Base-by-base conservation (phyloP, 768 basidiomycete genomes). In the Psilocybe sp. region DNA sequence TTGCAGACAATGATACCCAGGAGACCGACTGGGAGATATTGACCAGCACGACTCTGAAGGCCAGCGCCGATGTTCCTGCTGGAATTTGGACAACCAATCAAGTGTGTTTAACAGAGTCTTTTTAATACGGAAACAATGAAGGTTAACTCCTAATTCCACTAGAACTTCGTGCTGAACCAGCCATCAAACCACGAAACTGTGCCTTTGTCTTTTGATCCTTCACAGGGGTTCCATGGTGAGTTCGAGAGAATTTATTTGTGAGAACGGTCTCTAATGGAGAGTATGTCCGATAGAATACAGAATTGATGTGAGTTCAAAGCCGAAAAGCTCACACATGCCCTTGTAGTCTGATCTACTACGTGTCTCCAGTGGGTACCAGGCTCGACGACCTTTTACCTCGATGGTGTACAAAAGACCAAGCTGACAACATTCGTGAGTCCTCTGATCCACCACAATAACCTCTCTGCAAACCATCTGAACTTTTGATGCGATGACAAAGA, bases 1-100 rank as follows among this genome's bases (percentile, higher is more conserved):
- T 39, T 36, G 9, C 48, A 69, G 69, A 55, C 39, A 64, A 63
- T 34, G 62, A 65, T 16, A 63, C 60, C 34, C 64, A 68, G 41
- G 69, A 71, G 49, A 64, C 49, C 15, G 70, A 71, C 46, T 68
- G 54, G 46, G 70, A 70, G 43, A 70, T 66, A 31, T 55, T 71
- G 52, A 71, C 70, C 7, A 67, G 60, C 49, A 71, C 70, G 5
- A 60, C 61, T 6, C 56, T 60, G 18, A 49, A 44, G n/a, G 38
- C 60, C 6, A 68, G 56, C 45, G 44, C 58, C 13, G 46, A 61
- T 23, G 62, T 70, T 41, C 63, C 64, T 43, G 59, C 66, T 37
- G 70, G 70, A 11, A 68, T 69, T 31, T 70, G 70, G 70, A 67
- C 69, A 14, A 67, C 68, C 19, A 69, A 69, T 38, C 65, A 70